These are phyloP conservation scores for Eimeria necatrix DNA, from an alignment of 169 alveolate genomes.

Conservation along the genomic window DNA sequence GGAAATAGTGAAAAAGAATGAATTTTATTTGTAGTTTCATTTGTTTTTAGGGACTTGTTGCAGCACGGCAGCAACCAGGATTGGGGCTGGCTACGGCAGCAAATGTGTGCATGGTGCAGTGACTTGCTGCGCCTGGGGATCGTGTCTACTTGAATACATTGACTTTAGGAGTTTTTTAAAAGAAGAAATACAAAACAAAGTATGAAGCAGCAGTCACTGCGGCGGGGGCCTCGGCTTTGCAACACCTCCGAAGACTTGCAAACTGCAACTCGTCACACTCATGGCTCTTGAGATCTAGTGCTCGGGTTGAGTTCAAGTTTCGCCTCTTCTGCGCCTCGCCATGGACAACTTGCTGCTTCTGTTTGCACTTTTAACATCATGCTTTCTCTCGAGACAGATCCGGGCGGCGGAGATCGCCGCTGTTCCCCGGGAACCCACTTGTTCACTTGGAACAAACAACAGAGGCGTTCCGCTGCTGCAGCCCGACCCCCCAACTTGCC, in stretches of 20 bases:
- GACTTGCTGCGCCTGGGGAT: background rate
- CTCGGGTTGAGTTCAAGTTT: background rate
- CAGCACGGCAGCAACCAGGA: too few relatives aligned
- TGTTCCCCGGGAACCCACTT: background rate
- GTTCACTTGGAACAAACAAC: background rate
- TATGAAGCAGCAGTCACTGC: background rate
- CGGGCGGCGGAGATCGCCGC: background rate
- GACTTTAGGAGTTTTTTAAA: background rate
- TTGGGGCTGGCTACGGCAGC: too few relatives aligned
- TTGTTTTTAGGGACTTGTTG: too few relatives aligned
- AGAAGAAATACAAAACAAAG: background rate
- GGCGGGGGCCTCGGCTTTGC: background rate
- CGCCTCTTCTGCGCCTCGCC: background rate
- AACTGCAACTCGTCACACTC: background rate
- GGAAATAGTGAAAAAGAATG: too few relatives aligned
- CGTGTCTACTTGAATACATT: conserved; percentile 81
- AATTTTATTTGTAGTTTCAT: too few relatives aligned
- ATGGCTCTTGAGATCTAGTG: background rate
- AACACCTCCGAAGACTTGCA: background rate
- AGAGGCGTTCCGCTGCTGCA: background rate
- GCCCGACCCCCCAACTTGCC: background rate
- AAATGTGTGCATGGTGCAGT: too few relatives aligned
- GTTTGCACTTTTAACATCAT: background rate
- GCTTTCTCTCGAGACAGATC: background rate
- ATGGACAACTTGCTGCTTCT: background rate